Percentiles rank a stretch among this genome's conserved stretches.
Conservation (phyloP, 176 grass and related monocot genomes). For the Eragrostis curvula region DNA sequence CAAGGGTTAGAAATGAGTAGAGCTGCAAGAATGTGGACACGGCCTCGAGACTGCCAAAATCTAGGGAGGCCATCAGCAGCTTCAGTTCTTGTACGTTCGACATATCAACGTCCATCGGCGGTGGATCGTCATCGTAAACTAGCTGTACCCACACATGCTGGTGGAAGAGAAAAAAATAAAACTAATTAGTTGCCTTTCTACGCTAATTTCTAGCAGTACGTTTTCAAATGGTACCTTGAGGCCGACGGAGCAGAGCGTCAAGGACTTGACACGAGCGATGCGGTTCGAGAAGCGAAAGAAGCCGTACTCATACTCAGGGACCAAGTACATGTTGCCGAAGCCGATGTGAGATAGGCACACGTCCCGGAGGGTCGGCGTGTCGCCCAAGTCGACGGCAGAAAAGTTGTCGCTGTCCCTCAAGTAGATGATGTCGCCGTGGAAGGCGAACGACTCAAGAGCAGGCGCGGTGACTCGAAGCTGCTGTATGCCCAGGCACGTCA, state of each 20-base stretch:
- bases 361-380: conserved; percentile 37
- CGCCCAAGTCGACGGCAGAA: neutral
- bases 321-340: neutral
- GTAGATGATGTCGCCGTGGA: conserved; percentile 21
- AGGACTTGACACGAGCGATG: conserved; percentile 41
- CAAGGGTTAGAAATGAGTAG: conserved; percentile 28
- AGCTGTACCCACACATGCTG: too few species aligned
- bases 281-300: neutral
- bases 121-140: too few species aligned
- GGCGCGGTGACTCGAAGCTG: conserved; percentile 38
- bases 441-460: conserved; percentile 50
- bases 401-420: neutral
- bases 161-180: too few species aligned
- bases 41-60: neutral
- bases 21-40: conserved; percentile 29
- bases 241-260: conserved; percentile 46
- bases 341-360: conserved; percentile 40
- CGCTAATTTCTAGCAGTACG: too few species aligned
- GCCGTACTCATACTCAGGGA: neutral
- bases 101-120: neutral
- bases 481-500: conserved; percentile 24
- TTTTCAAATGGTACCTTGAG: conserved; percentile 16
- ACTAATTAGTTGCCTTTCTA: too few species aligned
- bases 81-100: conserved; percentile 60
- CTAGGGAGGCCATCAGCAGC: conserved; percentile 43